A percentile compares a stretch with the other conserved stretches of the same genome.
phyloP scores from a whole-genome alignment of 2,329 filamentous ascomycete species.

The Penicillium sumatraense region DNA sequence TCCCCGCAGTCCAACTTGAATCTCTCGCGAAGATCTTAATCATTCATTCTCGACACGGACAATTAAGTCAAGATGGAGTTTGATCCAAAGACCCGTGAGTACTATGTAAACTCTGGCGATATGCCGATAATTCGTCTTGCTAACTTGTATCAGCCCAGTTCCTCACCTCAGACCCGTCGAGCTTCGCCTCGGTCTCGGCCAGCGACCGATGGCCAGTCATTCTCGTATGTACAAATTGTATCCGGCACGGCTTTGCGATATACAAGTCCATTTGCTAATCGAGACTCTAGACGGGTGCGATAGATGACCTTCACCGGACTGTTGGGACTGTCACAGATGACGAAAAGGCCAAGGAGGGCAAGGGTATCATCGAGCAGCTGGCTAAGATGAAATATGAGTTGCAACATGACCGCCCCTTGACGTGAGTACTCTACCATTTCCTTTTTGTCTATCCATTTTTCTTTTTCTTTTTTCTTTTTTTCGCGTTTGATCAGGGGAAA shows the following conservation, averaged over 20 bases:
- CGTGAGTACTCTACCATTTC: constrained; percentile 56
- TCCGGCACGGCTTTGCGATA: not conserved
- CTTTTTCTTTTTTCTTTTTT: no score
- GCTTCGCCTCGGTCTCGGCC: constrained; percentile 85
- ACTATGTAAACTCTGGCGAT: not conserved
- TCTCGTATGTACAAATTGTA: constrained; percentile 62
- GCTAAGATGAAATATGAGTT: constrained; percentile 91
- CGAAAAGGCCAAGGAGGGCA: constrained; percentile 76
- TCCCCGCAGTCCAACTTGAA: not conserved
- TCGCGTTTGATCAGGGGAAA: not conserved
- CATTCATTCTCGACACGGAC: not conserved
- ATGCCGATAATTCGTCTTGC: constrained; percentile 11
- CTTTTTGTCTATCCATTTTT: not conserved
- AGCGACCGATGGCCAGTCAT: constrained; percentile 92
- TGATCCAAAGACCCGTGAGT: constrained; percentile 74
- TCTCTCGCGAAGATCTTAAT: not conserved
- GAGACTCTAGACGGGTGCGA: constrained; percentile 73
- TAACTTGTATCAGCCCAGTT: constrained; percentile 65
- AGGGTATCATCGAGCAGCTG: constrained; percentile 78
- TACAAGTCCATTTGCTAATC: constrained; percentile 7
- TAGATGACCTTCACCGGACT: constrained; percentile 87
- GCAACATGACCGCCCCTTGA: constrained; percentile 81
- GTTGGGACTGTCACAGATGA: constrained; percentile 54
- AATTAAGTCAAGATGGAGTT: constrained; percentile 65
- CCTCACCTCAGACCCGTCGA: constrained; percentile 78